phyloP scores from a whole-genome alignment of 345 rosid genomes.

The Eucalyptus camaldulensis region DNA sequence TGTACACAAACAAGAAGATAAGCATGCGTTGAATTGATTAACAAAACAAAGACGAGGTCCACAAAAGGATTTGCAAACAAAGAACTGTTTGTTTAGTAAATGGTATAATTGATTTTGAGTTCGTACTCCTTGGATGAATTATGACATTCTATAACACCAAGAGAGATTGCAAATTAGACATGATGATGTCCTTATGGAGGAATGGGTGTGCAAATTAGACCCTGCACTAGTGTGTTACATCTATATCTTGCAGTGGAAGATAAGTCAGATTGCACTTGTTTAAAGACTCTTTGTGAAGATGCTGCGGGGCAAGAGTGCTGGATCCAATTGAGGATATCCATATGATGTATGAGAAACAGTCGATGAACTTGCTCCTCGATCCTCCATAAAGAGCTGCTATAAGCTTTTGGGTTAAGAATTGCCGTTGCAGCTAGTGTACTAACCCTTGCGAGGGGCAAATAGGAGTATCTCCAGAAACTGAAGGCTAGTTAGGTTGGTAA shows the following conservation, averaged over 20 bases:
- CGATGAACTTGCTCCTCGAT: fast-evolving
- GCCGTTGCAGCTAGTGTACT: background rate
- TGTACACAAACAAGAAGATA: background rate
- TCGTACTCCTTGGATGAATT: background rate
- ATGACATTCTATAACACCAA: background rate
- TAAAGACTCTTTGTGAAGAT: background rate
- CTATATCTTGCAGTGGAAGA: background rate
- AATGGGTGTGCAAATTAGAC: background rate
- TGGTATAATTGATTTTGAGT: background rate
- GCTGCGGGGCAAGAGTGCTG: background rate
- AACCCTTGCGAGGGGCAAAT: background rate
- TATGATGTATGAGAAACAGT: background rate
- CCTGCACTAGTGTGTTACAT: background rate
- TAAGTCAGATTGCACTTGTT: background rate
- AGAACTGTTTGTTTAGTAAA: background rate
- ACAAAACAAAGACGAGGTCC: background rate
- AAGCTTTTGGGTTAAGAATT: background rate
- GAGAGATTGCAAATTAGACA: background rate
- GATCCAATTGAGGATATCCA: background rate
- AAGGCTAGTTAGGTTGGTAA: background rate
- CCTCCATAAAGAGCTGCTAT: background rate
- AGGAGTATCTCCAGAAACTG: background rate
- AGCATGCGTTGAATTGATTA: background rate
- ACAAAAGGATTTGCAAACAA: background rate
- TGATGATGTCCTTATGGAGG: background rate